A percentile compares a stretch with the other conserved stretches of the same genome.
Evolutionary conservation across 148 eudicot species (phyloP).

Genomic region (Rhododendron ovatum): DNA sequence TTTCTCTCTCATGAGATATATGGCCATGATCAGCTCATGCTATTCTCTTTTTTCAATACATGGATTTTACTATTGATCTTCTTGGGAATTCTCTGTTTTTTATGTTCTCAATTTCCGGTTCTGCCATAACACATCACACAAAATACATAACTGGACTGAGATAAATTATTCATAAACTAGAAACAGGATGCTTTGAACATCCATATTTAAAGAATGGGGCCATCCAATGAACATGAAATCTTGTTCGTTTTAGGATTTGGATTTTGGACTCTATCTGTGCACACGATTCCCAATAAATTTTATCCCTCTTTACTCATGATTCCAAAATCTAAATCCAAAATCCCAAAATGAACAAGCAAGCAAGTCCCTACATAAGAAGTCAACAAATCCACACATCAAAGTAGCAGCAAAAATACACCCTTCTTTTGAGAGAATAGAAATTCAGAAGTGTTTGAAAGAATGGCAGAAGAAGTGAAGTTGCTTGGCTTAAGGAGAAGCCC

Average conservation of each 20-base stretch:
- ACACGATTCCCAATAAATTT: no score
- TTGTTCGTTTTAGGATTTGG: no score
- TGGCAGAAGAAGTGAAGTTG: constrained; percentile 25
- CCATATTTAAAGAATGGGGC: not conserved
- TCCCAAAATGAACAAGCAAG: no score
- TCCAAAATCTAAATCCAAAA: no score
- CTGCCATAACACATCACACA: no score
- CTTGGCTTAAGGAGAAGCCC: constrained; percentile 17
- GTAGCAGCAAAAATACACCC: not conserved
- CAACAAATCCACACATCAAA: not conserved
- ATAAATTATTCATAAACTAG: not conserved
- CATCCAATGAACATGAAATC: not conserved
- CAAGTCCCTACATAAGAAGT: not conserved
- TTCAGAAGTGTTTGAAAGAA: not conserved
- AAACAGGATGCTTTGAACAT: not conserved
- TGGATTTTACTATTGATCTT: no score
- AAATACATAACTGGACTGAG: not conserved
- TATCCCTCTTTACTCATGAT: no score
- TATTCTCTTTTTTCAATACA: no score
- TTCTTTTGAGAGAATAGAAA: not conserved
- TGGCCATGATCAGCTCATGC: no score
- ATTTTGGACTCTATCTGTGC: no score
- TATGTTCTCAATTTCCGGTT: no score
- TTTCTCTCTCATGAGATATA: no score
- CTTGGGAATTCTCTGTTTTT: not conserved